Conservation (phyloP, 2,329 filamentous ascomycete species). For the Talaromyces sp. region DNA sequence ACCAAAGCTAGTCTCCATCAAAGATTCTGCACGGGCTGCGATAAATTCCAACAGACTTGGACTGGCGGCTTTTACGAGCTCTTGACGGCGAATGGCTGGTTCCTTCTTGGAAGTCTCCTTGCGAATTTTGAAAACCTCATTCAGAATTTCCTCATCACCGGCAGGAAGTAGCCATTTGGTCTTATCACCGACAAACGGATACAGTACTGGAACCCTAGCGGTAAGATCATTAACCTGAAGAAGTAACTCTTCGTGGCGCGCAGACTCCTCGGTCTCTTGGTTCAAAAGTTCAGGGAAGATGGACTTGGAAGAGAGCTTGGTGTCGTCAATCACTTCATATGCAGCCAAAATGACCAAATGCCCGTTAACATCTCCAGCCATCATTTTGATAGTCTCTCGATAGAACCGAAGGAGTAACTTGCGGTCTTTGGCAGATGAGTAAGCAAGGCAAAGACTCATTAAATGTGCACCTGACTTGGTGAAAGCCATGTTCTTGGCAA, state of each 20-base stretch:
- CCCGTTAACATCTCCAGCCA: slow-evolving; percentile 75
- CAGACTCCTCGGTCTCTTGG: slow-evolving; percentile 51
- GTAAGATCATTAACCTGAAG: slow-evolving; percentile 43
- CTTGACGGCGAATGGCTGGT: slow-evolving; percentile 67
- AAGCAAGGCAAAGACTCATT: slow-evolving; percentile 74
- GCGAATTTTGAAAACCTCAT: slow-evolving; percentile 75
- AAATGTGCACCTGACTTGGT: slow-evolving; percentile 83
- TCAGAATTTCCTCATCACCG: slow-evolving; percentile 66
- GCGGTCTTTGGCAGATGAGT: slow-evolving; percentile 87
- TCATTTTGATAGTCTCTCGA: slow-evolving; percentile 81
- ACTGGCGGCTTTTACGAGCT: slow-evolving; percentile 71
- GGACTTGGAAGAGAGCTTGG: slow-evolving; percentile 77
- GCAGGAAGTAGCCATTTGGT: slow-evolving; percentile 62
- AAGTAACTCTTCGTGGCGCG: slow-evolving; percentile 45
- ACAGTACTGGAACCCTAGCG: slow-evolving; percentile 67
- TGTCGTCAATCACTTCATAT: slow-evolving; percentile 92
- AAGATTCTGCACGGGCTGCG: slow-evolving; percentile 61
- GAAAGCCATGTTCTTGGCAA: slow-evolving; percentile 94
- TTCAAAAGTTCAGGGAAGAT: slow-evolving; percentile 84
- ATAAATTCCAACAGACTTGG: slow-evolving; percentile 73
- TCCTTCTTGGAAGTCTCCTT: slow-evolving; percentile 91
- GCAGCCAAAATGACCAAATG: slow-evolving; percentile 80
- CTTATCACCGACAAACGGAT: slow-evolving; percentile 67
- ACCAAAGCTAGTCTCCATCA: slow-evolving; percentile 75
- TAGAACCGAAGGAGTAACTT: slow-evolving; percentile 84